Conservation (phyloP, 495 filamentous ascomycete genomes). For the Apiosordaria backusii region DNA sequence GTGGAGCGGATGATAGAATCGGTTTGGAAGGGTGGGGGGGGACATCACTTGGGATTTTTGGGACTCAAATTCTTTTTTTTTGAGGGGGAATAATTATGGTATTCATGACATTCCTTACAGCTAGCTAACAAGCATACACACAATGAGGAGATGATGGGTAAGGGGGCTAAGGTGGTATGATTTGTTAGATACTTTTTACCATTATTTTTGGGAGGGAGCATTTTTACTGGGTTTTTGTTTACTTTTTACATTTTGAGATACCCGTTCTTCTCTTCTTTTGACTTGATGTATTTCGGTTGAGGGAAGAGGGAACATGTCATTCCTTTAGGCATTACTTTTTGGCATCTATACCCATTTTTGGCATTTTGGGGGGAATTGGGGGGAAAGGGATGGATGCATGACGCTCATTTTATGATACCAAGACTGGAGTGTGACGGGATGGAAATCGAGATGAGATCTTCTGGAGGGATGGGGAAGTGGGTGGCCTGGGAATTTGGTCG, state of each 20-base stretch:
- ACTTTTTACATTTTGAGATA: neutral
- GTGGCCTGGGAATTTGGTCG: neutral
- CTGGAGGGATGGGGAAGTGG: neutral
- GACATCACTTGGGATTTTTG: neutral
- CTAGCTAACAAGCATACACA: slow-evolving; percentile 1
- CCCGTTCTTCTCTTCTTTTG: neutral
- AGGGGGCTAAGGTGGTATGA: neutral
- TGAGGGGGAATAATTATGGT: neutral
- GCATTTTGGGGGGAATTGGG: neutral
- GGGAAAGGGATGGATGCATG: neutral
- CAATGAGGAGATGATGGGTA: neutral
- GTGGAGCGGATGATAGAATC: neutral
- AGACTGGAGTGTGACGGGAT: neutral
- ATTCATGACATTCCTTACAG: neutral
- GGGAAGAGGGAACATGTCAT: neutral
- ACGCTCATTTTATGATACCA: neutral
- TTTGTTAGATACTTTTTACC: neutral
- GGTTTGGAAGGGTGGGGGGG: neutral
- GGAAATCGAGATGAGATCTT: neutral
- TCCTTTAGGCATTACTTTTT: neutral
- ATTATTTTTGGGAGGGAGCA: neutral
- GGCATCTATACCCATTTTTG: neutral
- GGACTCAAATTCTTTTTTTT: neutral
- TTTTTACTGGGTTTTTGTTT: neutral
- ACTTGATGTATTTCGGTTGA: neutral